Conservation (phyloP, 1,139 yeast genomes). For the Protomyces arabidopsidicola region DNA sequence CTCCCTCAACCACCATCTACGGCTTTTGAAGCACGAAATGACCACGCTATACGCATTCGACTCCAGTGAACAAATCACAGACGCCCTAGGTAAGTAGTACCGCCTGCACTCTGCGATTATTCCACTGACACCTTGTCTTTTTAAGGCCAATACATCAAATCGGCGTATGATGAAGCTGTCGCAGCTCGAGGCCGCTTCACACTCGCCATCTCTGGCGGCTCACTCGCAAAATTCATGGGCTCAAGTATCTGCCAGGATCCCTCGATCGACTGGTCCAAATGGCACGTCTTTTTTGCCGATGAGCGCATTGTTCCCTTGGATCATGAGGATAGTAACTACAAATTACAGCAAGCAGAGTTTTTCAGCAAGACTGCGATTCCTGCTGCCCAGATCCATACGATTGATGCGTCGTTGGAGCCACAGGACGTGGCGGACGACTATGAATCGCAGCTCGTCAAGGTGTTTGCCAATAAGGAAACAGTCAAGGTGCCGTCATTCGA, state of each 20-base stretch:
- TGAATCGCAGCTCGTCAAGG: slow-evolving; percentile 76
- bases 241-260: slow-evolving; percentile 64
- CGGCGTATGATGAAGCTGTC: slow-evolving; percentile 70
- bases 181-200: slow-evolving; percentile 57
- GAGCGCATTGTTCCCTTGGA: slow-evolving; percentile 90
- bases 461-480: slow-evolving; percentile 80
- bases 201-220: slow-evolving; percentile 90
- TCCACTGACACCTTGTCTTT: neutral
- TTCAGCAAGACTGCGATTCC: slow-evolving; percentile 56
- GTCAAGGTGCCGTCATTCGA: slow-evolving; percentile 95
- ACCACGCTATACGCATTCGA: slow-evolving; percentile 29
- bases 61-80: slow-evolving; percentile 19
- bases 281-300: slow-evolving; percentile 88
- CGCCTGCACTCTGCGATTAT: neutral
- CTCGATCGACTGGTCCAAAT: slow-evolving; percentile 74
- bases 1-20: neutral
- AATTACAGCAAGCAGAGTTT: slow-evolving; percentile 75
- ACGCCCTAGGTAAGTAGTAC: slow-evolving; percentile 20
- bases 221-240: slow-evolving; percentile 73
- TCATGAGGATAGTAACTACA: slow-evolving; percentile 80
- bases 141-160: slow-evolving; percentile 70
- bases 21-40: slow-evolving; percentile 3
- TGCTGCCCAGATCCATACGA: slow-evolving; percentile 70
- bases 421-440: slow-evolving; percentile 92
- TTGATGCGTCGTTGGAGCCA: slow-evolving; percentile 77